Conservation (phyloP, 306 rosid species). For the Malus fusca region DNA sequence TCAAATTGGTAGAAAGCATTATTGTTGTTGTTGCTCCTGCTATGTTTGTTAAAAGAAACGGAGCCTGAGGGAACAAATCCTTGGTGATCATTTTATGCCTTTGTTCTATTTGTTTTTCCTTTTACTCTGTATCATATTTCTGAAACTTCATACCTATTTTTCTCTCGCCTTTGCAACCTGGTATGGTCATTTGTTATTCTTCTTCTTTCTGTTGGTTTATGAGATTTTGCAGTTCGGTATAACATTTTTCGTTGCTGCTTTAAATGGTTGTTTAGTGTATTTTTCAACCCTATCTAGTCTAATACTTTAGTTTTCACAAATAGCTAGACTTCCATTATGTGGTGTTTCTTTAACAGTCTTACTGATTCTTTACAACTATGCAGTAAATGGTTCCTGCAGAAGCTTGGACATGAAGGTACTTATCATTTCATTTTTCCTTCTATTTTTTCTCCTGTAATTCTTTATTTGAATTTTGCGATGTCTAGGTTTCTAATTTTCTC, state of each 20-base stretch:
- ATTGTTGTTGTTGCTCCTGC: background rate
- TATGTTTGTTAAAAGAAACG: background rate
- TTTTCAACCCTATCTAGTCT: background rate
- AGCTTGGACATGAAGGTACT: constrained; percentile 84
- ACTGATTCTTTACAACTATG: constrained; percentile 17
- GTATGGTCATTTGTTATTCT: background rate
- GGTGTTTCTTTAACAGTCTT: background rate
- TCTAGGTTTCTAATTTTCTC: constrained; percentile 10
- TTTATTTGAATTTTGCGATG: constrained; percentile 1
- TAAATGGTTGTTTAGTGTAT: background rate
- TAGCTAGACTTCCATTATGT: background rate
- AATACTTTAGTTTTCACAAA: background rate
- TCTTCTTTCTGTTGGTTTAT: background rate
- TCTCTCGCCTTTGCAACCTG: background rate
- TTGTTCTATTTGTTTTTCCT: background rate
- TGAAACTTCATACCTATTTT: background rate
- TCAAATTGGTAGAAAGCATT: background rate
- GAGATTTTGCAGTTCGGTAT: background rate
- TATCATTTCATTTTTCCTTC: background rate
- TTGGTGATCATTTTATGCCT: background rate
- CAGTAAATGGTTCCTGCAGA: constrained; percentile 99
- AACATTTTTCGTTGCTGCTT: background rate
- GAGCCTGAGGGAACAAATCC: background rate
- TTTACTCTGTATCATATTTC: background rate
- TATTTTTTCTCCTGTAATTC: background rate